These are phyloP conservation scores for Friedmanniomyces endolithicus DNA, from an alignment of 495 filamentous ascomycete species.

Conservation along the genomic window DNA sequence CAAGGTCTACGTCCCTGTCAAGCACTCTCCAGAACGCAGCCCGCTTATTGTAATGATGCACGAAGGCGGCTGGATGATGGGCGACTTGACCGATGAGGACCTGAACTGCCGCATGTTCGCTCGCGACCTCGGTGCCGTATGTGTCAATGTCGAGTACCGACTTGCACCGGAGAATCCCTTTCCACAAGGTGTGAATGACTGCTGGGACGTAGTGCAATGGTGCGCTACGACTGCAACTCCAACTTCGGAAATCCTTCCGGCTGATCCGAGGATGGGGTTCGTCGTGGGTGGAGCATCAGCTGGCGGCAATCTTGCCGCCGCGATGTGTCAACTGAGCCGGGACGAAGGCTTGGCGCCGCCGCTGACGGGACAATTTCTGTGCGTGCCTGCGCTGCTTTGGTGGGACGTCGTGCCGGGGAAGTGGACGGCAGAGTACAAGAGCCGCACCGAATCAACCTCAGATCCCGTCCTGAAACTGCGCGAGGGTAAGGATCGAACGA, in stretches of 20 bases:
- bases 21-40: conserved; percentile 19
- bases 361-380: conserved; percentile 20
- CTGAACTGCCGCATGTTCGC: conserved; percentile 24
- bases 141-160: conserved; percentile 35
- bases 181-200: conserved; percentile 9
- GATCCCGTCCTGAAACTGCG: conserved; percentile 3
- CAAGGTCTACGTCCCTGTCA: conserved; percentile 1
- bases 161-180: conserved; percentile 12
- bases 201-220: conserved; percentile 7
- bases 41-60: conserved; percentile 35
- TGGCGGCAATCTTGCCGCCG: conserved; percentile 8
- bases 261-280: conserved; percentile 10
- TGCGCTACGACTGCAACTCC: conserved; percentile 9
- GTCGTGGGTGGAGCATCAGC: conserved; percentile 11
- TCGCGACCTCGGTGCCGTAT: conserved; percentile 47
- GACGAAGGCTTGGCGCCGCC: conserved; percentile 18
- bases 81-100: conserved; percentile 30
- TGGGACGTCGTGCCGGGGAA: conserved; percentile 19
- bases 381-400: conserved; percentile 15
- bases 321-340: conserved; percentile 9
- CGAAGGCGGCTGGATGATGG: conserved; percentile 35
- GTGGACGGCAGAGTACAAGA: conserved; percentile 24
- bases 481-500: neutral
- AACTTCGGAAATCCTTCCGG: conserved; percentile 1
- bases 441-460: conserved; percentile 25